Evolutionary conservation across 1,139 yeast genomes (phyloP).

Genomic region (Diutina pseudorugosa): DNA sequence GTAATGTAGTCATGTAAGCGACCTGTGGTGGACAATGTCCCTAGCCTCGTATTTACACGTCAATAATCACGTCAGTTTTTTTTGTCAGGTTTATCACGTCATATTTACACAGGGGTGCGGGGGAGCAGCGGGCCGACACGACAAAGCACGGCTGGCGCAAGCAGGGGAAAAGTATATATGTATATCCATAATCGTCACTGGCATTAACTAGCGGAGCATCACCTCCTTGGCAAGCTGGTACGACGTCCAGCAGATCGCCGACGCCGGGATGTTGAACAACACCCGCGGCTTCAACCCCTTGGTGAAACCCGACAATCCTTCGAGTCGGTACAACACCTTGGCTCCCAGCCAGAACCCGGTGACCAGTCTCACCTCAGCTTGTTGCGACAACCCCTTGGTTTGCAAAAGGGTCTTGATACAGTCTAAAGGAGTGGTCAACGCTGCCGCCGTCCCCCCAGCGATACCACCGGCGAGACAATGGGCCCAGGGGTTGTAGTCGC

Average conservation of each 20-base stretch:
- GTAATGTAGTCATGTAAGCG: no score
- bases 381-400: constrained; percentile 48
- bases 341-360: constrained; percentile 69
- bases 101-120: background rate
- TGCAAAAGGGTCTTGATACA: constrained; percentile 89
- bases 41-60: background rate
- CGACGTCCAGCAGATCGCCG: constrained; percentile 97
- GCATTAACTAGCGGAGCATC: constrained; percentile 11
- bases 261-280: constrained; percentile 87
- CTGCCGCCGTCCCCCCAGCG: constrained; percentile 96
- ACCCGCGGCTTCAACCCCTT: constrained; percentile 89
- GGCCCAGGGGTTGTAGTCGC: constrained; percentile 73
- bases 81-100: background rate
- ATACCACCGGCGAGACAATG: constrained; percentile 93
- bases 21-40: no score
- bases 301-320: constrained; percentile 62
- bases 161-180: no score
- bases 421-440: constrained; percentile 90
- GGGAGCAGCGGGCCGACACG: background rate
- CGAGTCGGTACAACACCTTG: constrained; percentile 46
- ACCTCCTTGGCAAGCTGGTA: constrained; percentile 93
- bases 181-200: background rate
- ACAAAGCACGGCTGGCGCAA: background rate
- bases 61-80: background rate
- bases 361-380: constrained; percentile 42